Evolutionary conservation across 345 rosid genomes (phyloP), one percentile per base, ranked within the genome.

Genomic region (Rhizophora apiculata): DNA sequence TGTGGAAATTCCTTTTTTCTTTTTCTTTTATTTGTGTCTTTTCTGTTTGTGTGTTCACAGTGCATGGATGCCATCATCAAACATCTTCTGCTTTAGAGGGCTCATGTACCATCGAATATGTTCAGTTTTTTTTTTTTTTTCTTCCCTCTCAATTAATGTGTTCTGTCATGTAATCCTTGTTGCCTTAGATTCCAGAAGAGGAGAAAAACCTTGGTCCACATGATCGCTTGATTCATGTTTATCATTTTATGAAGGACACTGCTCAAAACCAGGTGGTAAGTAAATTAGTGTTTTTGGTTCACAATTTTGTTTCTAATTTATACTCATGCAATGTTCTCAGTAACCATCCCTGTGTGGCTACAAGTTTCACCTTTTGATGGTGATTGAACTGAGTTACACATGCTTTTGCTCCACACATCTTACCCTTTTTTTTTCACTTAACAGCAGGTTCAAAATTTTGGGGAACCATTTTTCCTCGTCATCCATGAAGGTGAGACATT

Each of bases 391-490:
- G 49, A n/a, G 43, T 51, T 51, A 21, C 22, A 48, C 31, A 21
- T 60, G 34, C 57, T 43, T 37, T 11, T 67, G 8, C 8, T 27
- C 52, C 43, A n/a, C 20, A 37, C 31, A n/a, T 67, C 24, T 6
- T 37, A 8, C 15, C 8, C 6, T 62, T 19, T 39, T 51, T 39
- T 7, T 54, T 29, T 5, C 30, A 62, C 56, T 36, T 22, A 68
- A 68, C 86, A 90, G 97, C 93, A 85, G 87, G 84, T 92, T 76
- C 89, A 84, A 75, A 96, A 92, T 82, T 96, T 96, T 73, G 99
- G 99, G 24, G 97, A 92, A 75, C 99, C 99, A 2, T 96, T 92
- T 81, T 88, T 96, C 87, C 80, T 90, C 81, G 95, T 92, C 69
- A 83, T 96, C 72, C 99, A 76, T 74, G 98, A 90, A 81, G 94